These are phyloP conservation scores for Fraxinus excelsior DNA, from an alignment of 257 asterid genomes.

Conservation along the genomic window DNA sequence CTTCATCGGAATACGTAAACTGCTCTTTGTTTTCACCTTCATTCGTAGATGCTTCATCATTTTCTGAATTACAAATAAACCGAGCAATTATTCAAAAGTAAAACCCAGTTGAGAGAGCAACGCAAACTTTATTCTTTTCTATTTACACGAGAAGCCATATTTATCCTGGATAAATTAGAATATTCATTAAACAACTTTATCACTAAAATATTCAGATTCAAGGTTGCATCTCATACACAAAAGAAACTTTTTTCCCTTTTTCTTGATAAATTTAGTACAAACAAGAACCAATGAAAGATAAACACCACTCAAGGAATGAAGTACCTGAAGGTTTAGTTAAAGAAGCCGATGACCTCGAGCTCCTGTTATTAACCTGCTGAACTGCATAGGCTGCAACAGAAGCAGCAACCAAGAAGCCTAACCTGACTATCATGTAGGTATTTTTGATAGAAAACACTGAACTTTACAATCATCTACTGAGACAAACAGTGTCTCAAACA, in stretches of 20 bases:
- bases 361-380: slow-evolving; percentile 60
- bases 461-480: slow-evolving; percentile 53
- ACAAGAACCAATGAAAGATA: not conserved
- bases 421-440: slow-evolving; percentile 80
- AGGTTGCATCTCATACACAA: not conserved
- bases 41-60: slow-evolving; percentile 38
- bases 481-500: slow-evolving; percentile 34
- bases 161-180: not conserved
- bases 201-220: slow-evolving; percentile 2
- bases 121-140: not conserved
- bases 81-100: slow-evolving; percentile 8
- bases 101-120: not conserved
- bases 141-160: not conserved
- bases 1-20: slow-evolving; percentile 38
- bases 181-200: not conserved
- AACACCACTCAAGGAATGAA: slow-evolving; percentile 2
- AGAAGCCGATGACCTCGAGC: slow-evolving; percentile 36
- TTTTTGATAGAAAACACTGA: slow-evolving; percentile 34
- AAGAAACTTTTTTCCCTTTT: not conserved
- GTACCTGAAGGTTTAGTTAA: slow-evolving; percentile 47
- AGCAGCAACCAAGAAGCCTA: slow-evolving; percentile 78
- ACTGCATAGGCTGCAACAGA: slow-evolving; percentile 82
- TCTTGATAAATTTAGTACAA: not conserved
- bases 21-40: slow-evolving; percentile 49
- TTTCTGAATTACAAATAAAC: slow-evolving; percentile 48